Evolutionary conservation across 345 rosid species (phyloP), one percentile per base, ranked within the genome.

Genomic region (Alliaria petiolata): DNA sequence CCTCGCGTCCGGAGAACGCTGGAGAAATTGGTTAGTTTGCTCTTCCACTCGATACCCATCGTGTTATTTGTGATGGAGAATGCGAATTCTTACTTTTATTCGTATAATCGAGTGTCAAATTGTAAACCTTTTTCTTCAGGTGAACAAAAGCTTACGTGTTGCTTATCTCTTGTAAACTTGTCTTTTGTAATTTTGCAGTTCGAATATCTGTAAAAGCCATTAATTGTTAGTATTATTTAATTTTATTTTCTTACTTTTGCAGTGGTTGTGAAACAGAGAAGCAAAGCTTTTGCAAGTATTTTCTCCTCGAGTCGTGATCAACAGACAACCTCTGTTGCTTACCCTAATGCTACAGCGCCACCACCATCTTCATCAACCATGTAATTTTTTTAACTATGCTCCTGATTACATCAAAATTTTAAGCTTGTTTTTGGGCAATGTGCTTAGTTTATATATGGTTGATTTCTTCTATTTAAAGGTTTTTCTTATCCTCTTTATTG

Each of bases 311-410:
- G 16, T 9, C 74, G 64, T 68, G 76, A 75, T 42, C 74, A 86
- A 70, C 86, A 85, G 61, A 86, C 91, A 8, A 64, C 89, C 73
- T 87, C 95, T 46, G 91, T 91, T 47, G 96, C 89, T 68, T 76
- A 69, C 72, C 88, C 98, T n/a, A 82, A 56, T 53, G 74, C 72
- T 17, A 26, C 89, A 25, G 82, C 82, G 66, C 85, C 92, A 30
- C 86, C 90, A 17, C 86, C 89, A 10, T 79, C 92, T 44, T 81
- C 96, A n/a, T 76, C 91, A 33, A 84, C 80, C 56, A 62, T 89
- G 95, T 93, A 85, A 62, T 0, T 19, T 0, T 34, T 44, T 14
- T 2, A 34, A 38, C 25, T 4, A 12, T 12, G 31, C 7, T 45
- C 56, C 7, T 65, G 1, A 19, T 35, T 65, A 35, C 12, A 55